Evolutionary conservation across 768 basidiomycete genomes (phyloP), one percentile per base, ranked within the genome.

Genomic region (Panellus pusillus): DNA sequence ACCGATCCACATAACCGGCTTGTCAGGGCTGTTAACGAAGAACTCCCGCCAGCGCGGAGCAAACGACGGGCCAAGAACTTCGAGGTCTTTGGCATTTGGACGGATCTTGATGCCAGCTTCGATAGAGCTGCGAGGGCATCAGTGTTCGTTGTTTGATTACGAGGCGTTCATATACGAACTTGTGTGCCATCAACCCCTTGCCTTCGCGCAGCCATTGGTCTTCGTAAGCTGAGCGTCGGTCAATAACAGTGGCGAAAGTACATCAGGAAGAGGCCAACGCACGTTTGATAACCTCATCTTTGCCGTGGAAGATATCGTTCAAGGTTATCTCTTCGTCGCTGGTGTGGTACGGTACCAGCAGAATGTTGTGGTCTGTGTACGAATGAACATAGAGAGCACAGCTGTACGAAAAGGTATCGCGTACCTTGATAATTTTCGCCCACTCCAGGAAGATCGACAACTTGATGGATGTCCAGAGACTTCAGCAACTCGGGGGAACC

Each of bases 371-470:
- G 55, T 79, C 79, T 80, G 39, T 24, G 37, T 7, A 28, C 6
- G 18, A 7, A 44, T 45, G 24, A 53, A 9, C 8, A 28, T 13
- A 32, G 24, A 44, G 9, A 50, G 45, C 31, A 39, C 38, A 14
- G 17, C 3, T 8, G 53, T 35, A 6, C 32, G 12, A 19, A 35
- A 8, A 4, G 20, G 38, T 40, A 35, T 9, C 24, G 11, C 37
- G 27, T 17, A 79, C 82, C 83, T 58, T 77, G 74, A 47, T 80
- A 82, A 57, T 89, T 80, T 63, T 87, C 84, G 11, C 91, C 90
- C 0, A 94, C 90, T 15, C 85, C 86, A 1, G 88, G 87, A 13
- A 91, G 78, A 49, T 89, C 81, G 13, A 87, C 74, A 24, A 81
- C 45, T 53, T 74, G 71, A 7, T 68, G 60, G 29, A 92, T 77